Conservation (phyloP, 2,329 filamentous ascomycete genomes). For the Paracorniculantispora psalliotae region DNA sequence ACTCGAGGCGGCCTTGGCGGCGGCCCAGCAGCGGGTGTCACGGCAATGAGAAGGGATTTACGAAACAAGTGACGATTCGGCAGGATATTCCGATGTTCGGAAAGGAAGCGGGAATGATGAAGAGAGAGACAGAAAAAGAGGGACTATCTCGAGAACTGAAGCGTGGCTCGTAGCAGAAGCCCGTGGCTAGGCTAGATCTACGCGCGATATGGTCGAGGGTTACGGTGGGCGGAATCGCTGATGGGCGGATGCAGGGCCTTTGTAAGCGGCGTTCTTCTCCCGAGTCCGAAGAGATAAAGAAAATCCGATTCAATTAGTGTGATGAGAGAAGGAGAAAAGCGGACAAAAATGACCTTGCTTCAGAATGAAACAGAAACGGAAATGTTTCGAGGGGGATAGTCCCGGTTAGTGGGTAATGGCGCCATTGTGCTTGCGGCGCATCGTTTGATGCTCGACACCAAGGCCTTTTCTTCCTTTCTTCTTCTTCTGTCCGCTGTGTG, state of each 20-base stretch:
- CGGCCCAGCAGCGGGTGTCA: background rate
- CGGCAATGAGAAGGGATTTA: conserved; percentile 2
- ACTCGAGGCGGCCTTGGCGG: background rate
- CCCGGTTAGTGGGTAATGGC: conserved; percentile 1
- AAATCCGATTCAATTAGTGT: background rate
- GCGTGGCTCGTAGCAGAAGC: no score
- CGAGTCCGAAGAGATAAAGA: background rate
- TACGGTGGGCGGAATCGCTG: no score
- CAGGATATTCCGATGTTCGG: background rate
- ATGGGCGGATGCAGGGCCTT: no score
- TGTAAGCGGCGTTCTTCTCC: no score
- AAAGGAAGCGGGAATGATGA: background rate
- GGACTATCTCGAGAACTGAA: no score
- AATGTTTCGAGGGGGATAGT: conserved; percentile 2
- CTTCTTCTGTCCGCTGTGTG: background rate
- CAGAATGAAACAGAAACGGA: conserved; percentile 9
- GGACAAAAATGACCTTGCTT: background rate
- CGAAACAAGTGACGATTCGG: conserved; percentile 4
- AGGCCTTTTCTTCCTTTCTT: background rate
- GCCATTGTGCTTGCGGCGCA: background rate
- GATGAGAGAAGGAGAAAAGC: background rate
- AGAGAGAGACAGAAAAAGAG: background rate
- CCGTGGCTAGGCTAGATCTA: no score
- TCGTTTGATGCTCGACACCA: background rate
- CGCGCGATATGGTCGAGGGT: no score